Evolutionary conservation across 2,329 filamentous ascomycete species (phyloP), one percentile per base, ranked within the genome.

Genomic region (Bipolaris cookei): DNA sequence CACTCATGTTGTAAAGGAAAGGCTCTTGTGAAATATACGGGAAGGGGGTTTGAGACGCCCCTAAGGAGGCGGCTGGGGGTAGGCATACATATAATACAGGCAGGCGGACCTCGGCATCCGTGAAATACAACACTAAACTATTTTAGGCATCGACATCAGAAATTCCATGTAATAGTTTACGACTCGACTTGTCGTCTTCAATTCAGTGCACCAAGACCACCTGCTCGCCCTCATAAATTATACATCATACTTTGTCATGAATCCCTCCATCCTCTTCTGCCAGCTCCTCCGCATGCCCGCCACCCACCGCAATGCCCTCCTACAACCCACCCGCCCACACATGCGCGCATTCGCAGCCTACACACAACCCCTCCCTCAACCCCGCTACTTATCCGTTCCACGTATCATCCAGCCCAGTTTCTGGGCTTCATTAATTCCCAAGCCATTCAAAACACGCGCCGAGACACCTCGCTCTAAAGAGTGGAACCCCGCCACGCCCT

Each of bases 401-500:
- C 74, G 74, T 41, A 66, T 78, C 21, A 58, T 72, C 1, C 72
- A 72, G 51, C 74, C 76, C 47, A 70, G 64, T 25, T 72, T 77
- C 62, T 78, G 76, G 76, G 55, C 63, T 13, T 68, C 70, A n/a
- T 65, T 78, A 59, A 61, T 78, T n/a, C 76, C 76, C 3, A 70
- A 64, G 34, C 67, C 70, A 10, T 54, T 76, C 13, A 68, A 66
- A 20, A 50, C 49, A 2, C 52, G 52, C 41, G 35, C 53, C 13
- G n/a, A 47, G 21, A 35, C 52, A 14, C 54, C 67, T n/a, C 54
- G 56, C 37, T 18, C 70, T 3, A 71, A 75, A 63, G 74, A 73
- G n/a, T 79, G 78, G 76, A 81, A 81, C 18, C 83, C 92, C 21
- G 83, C 84, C 1, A 83, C 92, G 14, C 65, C 84, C 58, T 93